Evolutionary conservation across 352 stramenopile genomes (phyloP).

Genomic region (Pilasporangium apinafurcum): DNA sequence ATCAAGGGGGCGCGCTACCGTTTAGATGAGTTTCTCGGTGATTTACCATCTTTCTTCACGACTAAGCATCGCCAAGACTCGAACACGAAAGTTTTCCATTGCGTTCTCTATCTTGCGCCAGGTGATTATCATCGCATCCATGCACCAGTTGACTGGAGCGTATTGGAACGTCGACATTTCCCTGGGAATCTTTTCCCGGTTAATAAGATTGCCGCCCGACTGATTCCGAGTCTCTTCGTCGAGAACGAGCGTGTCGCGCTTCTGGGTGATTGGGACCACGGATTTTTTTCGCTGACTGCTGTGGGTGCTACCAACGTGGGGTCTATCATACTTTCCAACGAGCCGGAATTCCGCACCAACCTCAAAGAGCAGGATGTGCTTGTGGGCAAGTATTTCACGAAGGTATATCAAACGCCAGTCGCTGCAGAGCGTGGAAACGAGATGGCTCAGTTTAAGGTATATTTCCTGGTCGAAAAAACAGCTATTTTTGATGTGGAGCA

Average conservation of each 20-base stretch:
- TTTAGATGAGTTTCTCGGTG: conserved; percentile 77
- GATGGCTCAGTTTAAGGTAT: conserved; percentile 76
- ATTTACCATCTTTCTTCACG: conserved; percentile 50
- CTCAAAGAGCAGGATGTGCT: conserved; percentile 43
- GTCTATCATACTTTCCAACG: conserved; percentile 69
- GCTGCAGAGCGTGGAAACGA: conserved; percentile 51
- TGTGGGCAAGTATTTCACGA: conserved; percentile 45
- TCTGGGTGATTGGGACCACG: conserved; percentile 66
- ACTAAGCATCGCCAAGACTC: conserved; percentile 11
- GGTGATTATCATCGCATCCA: conserved; percentile 88
- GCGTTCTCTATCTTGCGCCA: conserved; percentile 78
- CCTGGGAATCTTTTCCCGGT: conserved; percentile 80
- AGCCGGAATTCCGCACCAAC: conserved; percentile 66
- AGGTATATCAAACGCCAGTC: conserved; percentile 32
- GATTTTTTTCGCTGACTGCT: conserved; percentile 79
- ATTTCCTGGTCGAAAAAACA: not conserved
- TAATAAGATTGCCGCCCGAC: conserved; percentile 45
- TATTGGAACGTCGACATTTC: conserved; percentile 75
- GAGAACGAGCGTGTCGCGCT: conserved; percentile 80
- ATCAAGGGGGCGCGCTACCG: conserved; percentile 79
- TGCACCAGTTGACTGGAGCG: conserved; percentile 67
- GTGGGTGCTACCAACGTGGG: conserved; percentile 85
- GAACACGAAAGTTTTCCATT: conserved; percentile 67
- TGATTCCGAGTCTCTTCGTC: conserved; percentile 79
- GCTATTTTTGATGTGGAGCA: not conserved